Evolutionary conservation across 371 early-diverging fungal genomes (phyloP).

Genomic region (Haplosporangium sp.): DNA sequence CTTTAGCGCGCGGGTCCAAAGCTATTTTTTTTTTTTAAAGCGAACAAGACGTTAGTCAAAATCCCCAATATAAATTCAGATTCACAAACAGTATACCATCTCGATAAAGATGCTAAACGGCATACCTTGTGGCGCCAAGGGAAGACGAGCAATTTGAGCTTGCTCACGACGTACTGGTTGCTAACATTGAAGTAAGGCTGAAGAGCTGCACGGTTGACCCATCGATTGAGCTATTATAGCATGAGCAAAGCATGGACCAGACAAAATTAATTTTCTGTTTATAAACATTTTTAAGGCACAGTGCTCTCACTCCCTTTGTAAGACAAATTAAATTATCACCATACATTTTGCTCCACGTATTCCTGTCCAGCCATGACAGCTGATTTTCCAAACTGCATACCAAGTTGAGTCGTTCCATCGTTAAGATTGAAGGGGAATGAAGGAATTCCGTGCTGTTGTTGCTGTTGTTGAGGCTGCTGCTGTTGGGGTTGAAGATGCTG

Average conservation of each 20-base stretch:
- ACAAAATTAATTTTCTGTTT: conserved; percentile 1
- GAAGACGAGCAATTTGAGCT: conserved; percentile 90
- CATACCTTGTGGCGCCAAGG: conserved; percentile 91
- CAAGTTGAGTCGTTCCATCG: conserved; percentile 92
- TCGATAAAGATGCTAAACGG: not conserved
- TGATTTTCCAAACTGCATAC: conserved; percentile 94
- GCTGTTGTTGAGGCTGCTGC: conserved; percentile 57
- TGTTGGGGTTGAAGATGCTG: conserved; percentile 42
- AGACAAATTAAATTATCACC: conserved; percentile 20
- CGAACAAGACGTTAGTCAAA: not conserved
- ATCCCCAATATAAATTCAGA: not conserved
- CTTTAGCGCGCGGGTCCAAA: conserved; percentile 84
- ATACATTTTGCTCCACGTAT: conserved; percentile 94
- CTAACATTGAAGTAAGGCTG: conserved; percentile 97
- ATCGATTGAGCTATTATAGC: conserved; percentile 79
- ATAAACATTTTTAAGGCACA: not conserved
- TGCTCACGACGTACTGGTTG: conserved; percentile 93
- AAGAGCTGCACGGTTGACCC: conserved; percentile 86
- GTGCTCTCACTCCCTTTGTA: conserved; percentile 6
- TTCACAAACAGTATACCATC: not conserved
- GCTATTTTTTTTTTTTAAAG: conserved; percentile 53
- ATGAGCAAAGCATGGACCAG: not conserved
- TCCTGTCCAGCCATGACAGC: conserved; percentile 91
- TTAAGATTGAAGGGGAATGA: conserved; percentile 62
- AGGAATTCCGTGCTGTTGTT: conserved; percentile 54